Evolutionary conservation across 2,329 filamentous ascomycete genomes (phyloP), one percentile per base, ranked within the genome.

Genomic region (Claviceps cyperi): DNA sequence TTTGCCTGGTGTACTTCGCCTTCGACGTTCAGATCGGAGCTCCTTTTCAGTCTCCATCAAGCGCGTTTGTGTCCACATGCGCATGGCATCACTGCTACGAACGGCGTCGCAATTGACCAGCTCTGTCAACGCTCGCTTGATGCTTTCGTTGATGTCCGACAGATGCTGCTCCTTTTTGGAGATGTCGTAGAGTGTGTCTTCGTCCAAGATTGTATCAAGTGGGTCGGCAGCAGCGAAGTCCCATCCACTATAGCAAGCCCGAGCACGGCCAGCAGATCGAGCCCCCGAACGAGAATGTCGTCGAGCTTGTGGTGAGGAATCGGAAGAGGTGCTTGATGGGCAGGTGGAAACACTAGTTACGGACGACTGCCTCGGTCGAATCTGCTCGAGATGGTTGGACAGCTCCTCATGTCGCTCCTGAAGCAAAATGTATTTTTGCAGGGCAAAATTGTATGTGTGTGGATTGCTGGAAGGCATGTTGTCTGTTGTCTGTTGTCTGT

Each of bases 21-120:
- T 64, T 55, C 76, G 66, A 47, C 76, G 66, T 37, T 75, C 73
- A 8, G 69, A 73, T 35, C 76, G 71, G 50, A 80, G 63, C 56
- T 80, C 76, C 57, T 74, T 73, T 58, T 81, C 77, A 19, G 77
- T 78, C 56, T 80, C 75, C 72, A 81, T 73, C 24, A 81, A 65
- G 14, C 76, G 67, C 19, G 72, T 69, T 61, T 80, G 77, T 36
- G 80, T 74, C 73, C 75, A 80, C 52, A 70, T 76, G 46, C 77
- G 74, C 59, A 77, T 73, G 1, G 68, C 65, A 28, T 65, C 63
- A 52, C 79, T 74, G 44, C 61, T 63, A 41, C 76, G 73, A 15
- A 78, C 74, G 38, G 70, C 65, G 22, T 76, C 72, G 62, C 75
- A 80, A 64, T 80, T 81, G 57, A 81, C 71, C 14, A 81, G 70